phyloP scores from a whole-genome alignment of 108 stramenopile genomes.

The Skeletonema tropicum region DNA sequence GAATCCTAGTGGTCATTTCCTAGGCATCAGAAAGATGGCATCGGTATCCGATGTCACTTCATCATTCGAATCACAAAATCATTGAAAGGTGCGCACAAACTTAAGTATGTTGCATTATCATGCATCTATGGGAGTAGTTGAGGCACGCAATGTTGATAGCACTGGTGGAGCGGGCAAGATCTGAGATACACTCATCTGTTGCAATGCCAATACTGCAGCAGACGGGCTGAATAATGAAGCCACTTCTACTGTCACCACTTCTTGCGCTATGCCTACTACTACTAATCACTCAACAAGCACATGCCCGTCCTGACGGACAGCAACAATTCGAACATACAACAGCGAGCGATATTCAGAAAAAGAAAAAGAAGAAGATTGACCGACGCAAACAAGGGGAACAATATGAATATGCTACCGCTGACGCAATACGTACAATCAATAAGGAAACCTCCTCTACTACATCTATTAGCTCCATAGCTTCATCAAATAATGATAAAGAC shows the following conservation, averaged over 20 bases:
- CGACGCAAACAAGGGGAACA: not conserved
- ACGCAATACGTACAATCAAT: not conserved
- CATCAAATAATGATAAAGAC: not conserved
- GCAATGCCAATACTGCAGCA: too few relatives aligned
- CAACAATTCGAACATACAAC: not conserved
- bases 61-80: too few relatives aligned
- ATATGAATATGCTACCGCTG: not conserved
- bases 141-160: too few relatives aligned
- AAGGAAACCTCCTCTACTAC: not conserved
- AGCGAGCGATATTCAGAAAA: not conserved
- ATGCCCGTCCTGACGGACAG: not conserved
- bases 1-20: too few relatives aligned
- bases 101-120: too few relatives aligned
- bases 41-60: too few relatives aligned
- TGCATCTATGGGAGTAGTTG: too few relatives aligned
- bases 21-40: too few relatives aligned
- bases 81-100: too few relatives aligned
- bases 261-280: not conserved
- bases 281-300: not conserved
- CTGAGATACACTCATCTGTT: too few relatives aligned
- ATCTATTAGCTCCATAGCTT: too few relatives aligned
- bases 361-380: not conserved
- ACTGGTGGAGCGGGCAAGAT: too few relatives aligned
- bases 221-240: not conserved
- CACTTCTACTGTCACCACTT: not conserved